A percentile compares a stretch with the other conserved stretches of the same genome.
Conservation (phyloP, 2,329 filamentous ascomycete species). For the Akanthomyces muscarius region DNA sequence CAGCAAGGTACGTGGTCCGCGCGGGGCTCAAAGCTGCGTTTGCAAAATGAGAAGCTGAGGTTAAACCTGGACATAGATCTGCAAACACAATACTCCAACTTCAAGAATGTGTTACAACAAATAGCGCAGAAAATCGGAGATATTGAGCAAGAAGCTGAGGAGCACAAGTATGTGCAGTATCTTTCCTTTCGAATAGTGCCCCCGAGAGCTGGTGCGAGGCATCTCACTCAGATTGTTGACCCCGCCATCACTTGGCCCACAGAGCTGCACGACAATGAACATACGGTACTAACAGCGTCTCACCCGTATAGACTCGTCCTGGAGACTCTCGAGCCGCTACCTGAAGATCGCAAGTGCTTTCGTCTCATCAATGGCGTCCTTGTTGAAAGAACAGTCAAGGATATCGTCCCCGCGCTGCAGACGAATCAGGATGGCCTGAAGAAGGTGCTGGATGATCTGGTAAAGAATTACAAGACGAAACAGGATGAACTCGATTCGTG, state of each 20-base stretch:
- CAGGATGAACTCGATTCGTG: constrained; percentile 95
- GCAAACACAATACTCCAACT: constrained; percentile 74
- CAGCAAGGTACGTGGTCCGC: constrained; percentile 60
- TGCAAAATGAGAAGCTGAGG: background rate
- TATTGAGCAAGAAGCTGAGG: constrained; percentile 94
- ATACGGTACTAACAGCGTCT: background rate
- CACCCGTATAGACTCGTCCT: constrained; percentile 70
- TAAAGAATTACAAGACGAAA: constrained; percentile 95
- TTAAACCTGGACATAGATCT: constrained; percentile 53
- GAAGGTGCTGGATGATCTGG: constrained; percentile 88
- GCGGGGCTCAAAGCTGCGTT: background rate
- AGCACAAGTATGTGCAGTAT: constrained; percentile 78
- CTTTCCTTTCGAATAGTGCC: constrained; percentile 16
- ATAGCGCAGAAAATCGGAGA: constrained; percentile 96
- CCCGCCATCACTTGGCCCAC: background rate
- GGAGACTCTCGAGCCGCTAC: constrained; percentile 80
- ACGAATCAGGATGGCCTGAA: constrained; percentile 92
- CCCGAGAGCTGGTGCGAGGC: background rate
- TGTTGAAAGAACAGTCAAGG: constrained; percentile 88
- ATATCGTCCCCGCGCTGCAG: constrained; percentile 84
- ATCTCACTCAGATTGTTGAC: background rate
- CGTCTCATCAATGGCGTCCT: constrained; percentile 97
- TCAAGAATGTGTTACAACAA: constrained; percentile 76
- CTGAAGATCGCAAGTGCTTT: constrained; percentile 90
- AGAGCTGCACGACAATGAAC: too few species aligned